These are phyloP conservation scores for Aspergillus japonicus DNA, from an alignment of 2,329 filamentous ascomycete genomes.

Conservation along the genomic window DNA sequence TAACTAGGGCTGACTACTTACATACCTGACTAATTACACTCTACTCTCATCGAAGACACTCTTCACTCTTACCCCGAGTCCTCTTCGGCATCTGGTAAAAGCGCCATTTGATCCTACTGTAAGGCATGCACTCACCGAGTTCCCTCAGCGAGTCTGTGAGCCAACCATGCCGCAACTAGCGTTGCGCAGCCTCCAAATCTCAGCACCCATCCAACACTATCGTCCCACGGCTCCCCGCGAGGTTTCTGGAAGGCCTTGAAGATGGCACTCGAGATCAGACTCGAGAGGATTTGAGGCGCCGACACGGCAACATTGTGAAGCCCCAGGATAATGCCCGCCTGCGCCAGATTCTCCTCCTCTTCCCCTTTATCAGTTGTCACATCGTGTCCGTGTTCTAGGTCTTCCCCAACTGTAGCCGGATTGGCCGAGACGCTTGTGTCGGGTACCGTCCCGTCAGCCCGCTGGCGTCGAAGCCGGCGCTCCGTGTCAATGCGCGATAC, in stretches of 20 bases:
- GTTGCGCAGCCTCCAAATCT: slow-evolving; percentile 79
- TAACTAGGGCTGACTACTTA: too few relatives aligned
- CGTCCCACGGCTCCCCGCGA: slow-evolving; percentile 77
- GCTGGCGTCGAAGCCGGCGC: slow-evolving; percentile 50
- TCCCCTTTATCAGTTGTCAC: slow-evolving; percentile 24
- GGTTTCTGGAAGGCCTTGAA: slow-evolving; percentile 87
- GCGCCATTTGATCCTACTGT: background rate
- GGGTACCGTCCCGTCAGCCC: slow-evolving; percentile 30
- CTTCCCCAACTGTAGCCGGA: slow-evolving; percentile 9
- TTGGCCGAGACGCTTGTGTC: slow-evolving; percentile 2
- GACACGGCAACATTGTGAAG: slow-evolving; percentile 96
- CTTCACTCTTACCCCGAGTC: too few relatives aligned
- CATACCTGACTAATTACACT: too few relatives aligned
- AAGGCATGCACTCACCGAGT: slow-evolving; percentile 6
- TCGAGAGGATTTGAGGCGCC: slow-evolving; percentile 87
- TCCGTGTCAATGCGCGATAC: slow-evolving; percentile 78
- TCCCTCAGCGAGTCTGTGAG: slow-evolving; percentile 66
- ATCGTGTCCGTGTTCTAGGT: slow-evolving; percentile 29
- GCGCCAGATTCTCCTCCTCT: slow-evolving; percentile 60
- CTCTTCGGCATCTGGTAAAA: background rate
- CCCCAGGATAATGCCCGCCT: slow-evolving; percentile 86
- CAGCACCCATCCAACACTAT: slow-evolving; percentile 82
- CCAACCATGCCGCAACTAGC: slow-evolving; percentile 72
- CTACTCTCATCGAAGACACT: too few relatives aligned
- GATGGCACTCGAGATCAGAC: slow-evolving; percentile 76